Conservation (phyloP, 768 basidiomycete genomes). For the Cytidiella melzeri region DNA sequence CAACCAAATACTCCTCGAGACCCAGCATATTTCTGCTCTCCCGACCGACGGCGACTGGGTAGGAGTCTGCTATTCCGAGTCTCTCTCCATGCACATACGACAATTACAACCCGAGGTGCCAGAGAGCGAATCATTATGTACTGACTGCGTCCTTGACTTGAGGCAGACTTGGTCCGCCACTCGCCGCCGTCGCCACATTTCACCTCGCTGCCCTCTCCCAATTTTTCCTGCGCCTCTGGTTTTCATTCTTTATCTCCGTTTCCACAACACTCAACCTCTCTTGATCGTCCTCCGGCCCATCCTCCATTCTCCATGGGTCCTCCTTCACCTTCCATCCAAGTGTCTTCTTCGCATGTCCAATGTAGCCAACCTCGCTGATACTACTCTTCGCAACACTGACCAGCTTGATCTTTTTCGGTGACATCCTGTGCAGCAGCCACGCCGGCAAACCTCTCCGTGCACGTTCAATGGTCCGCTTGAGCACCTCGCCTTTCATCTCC, state of each 20-base stretch:
- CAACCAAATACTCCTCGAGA: no score
- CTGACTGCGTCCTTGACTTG: no score
- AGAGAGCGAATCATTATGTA: no score
- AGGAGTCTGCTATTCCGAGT: no score
- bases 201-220: not conserved
- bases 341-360: slow-evolving; percentile 53
- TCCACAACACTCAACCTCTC: slow-evolving; percentile 24
- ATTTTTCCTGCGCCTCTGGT: slow-evolving; percentile 14
- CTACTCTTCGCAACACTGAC: slow-evolving; percentile 46
- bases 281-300: slow-evolving; percentile 23
- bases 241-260: slow-evolving; percentile 26
- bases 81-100: no score
- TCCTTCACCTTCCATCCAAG: slow-evolving; percentile 45
- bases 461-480: slow-evolving; percentile 40
- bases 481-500: slow-evolving; percentile 59
- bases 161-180: no score
- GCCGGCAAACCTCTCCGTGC: slow-evolving; percentile 57
- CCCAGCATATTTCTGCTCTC: no score
- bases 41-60: no score
- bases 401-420: slow-evolving; percentile 35
- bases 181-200: not conserved
- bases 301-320: slow-evolving; percentile 29
- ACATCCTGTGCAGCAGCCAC: slow-evolving; percentile 49
- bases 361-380: slow-evolving; percentile 65
- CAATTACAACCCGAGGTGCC: no score